A percentile compares a stretch with the other conserved stretches of the same genome.
phyloP scores from a whole-genome alignment of 2,329 filamentous ascomycete species.

The Trichoderma koningii region DNA sequence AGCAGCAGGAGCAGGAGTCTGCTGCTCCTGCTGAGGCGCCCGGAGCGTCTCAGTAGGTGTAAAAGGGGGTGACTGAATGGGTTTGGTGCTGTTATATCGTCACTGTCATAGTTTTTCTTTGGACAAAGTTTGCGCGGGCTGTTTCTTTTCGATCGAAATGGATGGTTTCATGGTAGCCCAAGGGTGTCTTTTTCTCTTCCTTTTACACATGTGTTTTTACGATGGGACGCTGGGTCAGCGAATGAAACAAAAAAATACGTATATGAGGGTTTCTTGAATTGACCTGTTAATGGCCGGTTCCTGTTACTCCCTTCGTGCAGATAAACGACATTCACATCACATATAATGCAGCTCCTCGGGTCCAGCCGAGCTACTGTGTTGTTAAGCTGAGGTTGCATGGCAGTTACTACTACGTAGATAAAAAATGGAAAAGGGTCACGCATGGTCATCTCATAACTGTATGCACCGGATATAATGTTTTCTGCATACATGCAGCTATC shows the following conservation, averaged over 20 bases:
- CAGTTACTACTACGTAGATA: neutral
- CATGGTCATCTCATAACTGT: neutral
- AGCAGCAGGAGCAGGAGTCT: neutral
- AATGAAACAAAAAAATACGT: conserved; percentile 3
- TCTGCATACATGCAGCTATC: conserved; percentile 15
- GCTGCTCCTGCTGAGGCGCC: neutral
- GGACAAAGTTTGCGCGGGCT: neutral
- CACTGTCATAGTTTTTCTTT: no score
- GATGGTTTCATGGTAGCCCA: conserved; percentile 4
- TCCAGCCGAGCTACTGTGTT: no score
- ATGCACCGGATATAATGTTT: conserved; percentile 1
- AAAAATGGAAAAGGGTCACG: no score
- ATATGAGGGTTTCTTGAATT: neutral
- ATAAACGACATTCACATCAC: neutral
- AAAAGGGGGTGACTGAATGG: neutral
- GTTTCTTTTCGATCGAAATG: neutral
- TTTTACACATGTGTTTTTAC: neutral
- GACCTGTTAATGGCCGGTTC: neutral
- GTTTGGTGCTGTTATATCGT: neutral
- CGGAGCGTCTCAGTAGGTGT: neutral
- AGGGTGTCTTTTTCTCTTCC: neutral
- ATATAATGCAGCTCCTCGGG: no score
- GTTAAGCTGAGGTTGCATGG: no score
- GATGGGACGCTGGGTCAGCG: conserved; percentile 16
- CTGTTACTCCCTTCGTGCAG: neutral